These are phyloP conservation scores for Eutypella sp. DNA, from an alignment of 2,329 filamentous ascomycete genomes.

Conservation along the genomic window DNA sequence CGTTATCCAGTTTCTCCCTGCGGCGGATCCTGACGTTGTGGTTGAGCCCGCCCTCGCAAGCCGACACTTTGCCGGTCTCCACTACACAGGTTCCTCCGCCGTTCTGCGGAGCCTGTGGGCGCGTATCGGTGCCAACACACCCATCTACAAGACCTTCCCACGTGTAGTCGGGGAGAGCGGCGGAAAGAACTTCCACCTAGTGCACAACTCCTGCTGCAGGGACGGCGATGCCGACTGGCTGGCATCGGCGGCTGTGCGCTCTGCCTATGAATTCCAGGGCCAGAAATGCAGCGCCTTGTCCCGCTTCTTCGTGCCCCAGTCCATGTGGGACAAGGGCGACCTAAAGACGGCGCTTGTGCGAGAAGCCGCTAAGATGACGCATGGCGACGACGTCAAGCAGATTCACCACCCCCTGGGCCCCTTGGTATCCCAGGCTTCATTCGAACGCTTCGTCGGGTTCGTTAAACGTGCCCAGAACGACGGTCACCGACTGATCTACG, in stretches of 20 bases:
- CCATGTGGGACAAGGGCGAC: neutral
- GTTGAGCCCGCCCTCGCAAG: neutral
- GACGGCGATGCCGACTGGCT: neutral
- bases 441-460: neutral
- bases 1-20: constrained; percentile 4
- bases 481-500: neutral
- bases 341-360: neutral
- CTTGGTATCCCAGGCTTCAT: neutral
- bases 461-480: neutral
- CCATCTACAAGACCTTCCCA: neutral
- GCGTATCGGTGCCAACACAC: neutral
- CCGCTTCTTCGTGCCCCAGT: neutral
- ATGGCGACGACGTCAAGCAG: neutral
- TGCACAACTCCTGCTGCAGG: neutral
- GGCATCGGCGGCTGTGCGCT: neutral
- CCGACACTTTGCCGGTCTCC: neutral
- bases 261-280: neutral
- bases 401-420: neutral
- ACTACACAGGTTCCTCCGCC: neutral
- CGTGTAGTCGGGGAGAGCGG: neutral
- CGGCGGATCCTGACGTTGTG: neutral
- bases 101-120: neutral
- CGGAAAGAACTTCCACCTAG: neutral
- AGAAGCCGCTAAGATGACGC: neutral
- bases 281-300: neutral